A percentile compares a stretch with the other conserved stretches of the same genome.
phyloP scores from a whole-genome alignment of 2,329 filamentous ascomycete species.

The Arthroderma sp. region DNA sequence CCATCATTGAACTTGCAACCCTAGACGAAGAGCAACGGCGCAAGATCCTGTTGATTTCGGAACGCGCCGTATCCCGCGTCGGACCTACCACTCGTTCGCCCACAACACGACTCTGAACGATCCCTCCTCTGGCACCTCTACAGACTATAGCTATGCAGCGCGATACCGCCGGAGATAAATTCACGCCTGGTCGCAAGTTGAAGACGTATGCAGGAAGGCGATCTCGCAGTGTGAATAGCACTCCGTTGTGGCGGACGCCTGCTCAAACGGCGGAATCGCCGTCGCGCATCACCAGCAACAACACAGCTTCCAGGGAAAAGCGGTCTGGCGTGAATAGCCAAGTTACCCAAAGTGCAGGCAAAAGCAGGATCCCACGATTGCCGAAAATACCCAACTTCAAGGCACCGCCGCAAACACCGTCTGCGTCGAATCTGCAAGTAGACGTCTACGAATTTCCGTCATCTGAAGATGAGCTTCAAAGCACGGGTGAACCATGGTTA shows the following conservation, averaged over 20 bases:
- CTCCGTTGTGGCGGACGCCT: neutral
- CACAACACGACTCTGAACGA: neutral
- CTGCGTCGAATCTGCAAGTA: neutral
- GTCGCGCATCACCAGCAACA: too few species aligned
- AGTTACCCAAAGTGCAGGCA: neutral
- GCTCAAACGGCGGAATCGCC: neutral
- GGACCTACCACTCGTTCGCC: too few species aligned
- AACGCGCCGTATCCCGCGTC: too few species aligned
- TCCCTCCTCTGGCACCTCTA: neutral
- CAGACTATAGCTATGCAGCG: neutral
- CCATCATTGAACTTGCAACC: too few species aligned
- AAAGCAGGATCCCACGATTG: neutral
- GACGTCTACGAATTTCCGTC: slow-evolving; percentile 17
- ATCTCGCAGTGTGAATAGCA: slow-evolving; percentile 2
- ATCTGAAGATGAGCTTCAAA: slow-evolving; percentile 16
- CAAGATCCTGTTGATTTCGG: too few species aligned
- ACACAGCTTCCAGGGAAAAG: too few species aligned
- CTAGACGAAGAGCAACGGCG: too few species aligned
- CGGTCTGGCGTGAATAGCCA: too few species aligned
- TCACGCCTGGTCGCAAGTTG: slow-evolving; percentile 8
- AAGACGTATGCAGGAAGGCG: slow-evolving; percentile 10
- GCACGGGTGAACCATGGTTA: slow-evolving; percentile 2
- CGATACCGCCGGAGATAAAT: slow-evolving; percentile 1
- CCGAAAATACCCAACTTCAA: neutral
- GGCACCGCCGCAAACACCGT: neutral